Evolutionary conservation across 306 rosid species (phyloP), one percentile per base, ranked within the genome.

Genomic region (Parietaria judaica): DNA sequence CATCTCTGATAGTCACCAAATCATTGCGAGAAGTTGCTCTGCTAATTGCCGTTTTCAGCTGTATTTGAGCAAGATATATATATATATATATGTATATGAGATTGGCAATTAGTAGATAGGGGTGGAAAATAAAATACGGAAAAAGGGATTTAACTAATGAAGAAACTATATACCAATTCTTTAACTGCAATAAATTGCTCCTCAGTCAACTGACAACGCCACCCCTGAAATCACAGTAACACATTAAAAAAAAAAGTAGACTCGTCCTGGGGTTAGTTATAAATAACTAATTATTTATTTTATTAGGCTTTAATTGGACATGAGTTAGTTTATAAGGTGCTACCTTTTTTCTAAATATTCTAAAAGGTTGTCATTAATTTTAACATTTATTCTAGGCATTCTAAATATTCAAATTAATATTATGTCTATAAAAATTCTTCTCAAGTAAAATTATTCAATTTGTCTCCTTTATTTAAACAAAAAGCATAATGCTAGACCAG

Each of bases 151-250:
- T 41, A 41, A 8, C 43, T 36, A 36, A 31, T 7, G 50, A 58
- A 47, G 60, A 16, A 60, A 65, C 49, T 72, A 34, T 59, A 70
- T 84, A 88, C 99, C 95, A 92, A 71, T 80, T 92, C 99, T 74
- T 92, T 92, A 76, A 92, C 96, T 8, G 99, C 99, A 86, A 92
- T 83, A 68, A 92, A 92, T 62, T 92, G 99, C 71, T 86, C 99
- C 63, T 88, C 96, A 12, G 99, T 88, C 77, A 92, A 81, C 74
- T 88, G 94, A 81, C 96, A 82, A 61, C 75, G 76, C 99, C 96
- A 92, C 58, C 96, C 99, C 99, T 92, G 79, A 73, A 55, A 66
- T 59, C 61, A 75, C 61, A 70, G 51, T 65, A 46, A 66, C 47
- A 65, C 73, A 56, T 23, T 23, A 23, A 23, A 23, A 23, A 23